Conservation (phyloP, 208 protist genomes). For the Leishmania aethiopica region DNA sequence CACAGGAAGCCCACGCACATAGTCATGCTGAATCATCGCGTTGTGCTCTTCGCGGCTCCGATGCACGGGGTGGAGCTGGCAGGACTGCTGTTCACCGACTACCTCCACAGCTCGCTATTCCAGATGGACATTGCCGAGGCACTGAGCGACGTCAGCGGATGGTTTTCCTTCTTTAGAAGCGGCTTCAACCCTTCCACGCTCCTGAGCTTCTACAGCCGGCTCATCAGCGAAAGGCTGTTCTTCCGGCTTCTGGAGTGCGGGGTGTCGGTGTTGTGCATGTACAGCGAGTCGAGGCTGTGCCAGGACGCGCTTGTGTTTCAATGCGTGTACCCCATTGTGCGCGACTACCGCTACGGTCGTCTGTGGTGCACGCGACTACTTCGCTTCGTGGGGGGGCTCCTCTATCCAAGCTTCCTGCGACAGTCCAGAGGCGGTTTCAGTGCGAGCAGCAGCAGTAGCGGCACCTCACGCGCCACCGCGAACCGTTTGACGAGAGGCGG, state of each 20-base stretch:
- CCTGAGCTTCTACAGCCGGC: slow-evolving; percentile 27
- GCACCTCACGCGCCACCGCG: background rate
- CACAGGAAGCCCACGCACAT: background rate
- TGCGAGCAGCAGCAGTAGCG: background rate
- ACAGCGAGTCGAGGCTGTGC: slow-evolving; percentile 31
- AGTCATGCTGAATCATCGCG: slow-evolving; percentile 14
- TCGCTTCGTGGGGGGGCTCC: slow-evolving; percentile 18
- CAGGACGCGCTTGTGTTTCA: slow-evolving; percentile 62
- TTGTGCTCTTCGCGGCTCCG: slow-evolving; percentile 29
- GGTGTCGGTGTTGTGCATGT: slow-evolving; percentile 41
- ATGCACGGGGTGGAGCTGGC: slow-evolving; percentile 39
- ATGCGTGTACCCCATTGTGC: slow-evolving; percentile 51
- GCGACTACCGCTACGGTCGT: slow-evolving; percentile 61
- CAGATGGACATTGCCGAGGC: slow-evolving; percentile 49
- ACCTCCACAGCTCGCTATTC: slow-evolving; percentile 52
- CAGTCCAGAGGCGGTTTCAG: slow-evolving; percentile 7
- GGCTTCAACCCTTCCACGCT: slow-evolving; percentile 29
- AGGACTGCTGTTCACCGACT: slow-evolving; percentile 56
- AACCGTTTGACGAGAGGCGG: background rate
- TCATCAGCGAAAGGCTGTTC: slow-evolving; percentile 44
- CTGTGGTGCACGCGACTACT: slow-evolving; percentile 54
- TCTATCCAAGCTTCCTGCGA: slow-evolving; percentile 43
- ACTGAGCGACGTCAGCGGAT: slow-evolving; percentile 33
- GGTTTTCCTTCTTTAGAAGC: slow-evolving; percentile 27
- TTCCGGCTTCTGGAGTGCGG: slow-evolving; percentile 58